phyloP scores from a whole-genome alignment of 2,329 filamentous ascomycete species.

The Pleomassaria siparia region DNA sequence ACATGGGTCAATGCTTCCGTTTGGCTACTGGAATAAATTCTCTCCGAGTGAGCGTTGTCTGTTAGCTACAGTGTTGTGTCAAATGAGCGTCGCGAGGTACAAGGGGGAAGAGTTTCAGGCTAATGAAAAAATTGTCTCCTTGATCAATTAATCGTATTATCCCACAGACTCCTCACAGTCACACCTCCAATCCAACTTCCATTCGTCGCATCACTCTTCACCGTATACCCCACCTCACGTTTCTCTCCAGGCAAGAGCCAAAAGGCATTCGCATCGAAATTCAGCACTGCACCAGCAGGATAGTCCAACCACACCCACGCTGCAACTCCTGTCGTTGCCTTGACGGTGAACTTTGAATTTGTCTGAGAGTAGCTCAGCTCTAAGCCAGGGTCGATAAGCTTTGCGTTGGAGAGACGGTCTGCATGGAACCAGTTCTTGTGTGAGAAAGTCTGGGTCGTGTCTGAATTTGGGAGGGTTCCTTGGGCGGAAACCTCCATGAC shows the following conservation, averaged over 20 bases:
- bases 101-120: too few species aligned
- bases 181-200: slow-evolving; percentile 51
- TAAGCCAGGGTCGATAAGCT: slow-evolving; percentile 54
- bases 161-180: slow-evolving; percentile 57
- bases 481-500: slow-evolving; percentile 48
- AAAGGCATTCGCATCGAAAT: slow-evolving; percentile 58
- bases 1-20: too few species aligned
- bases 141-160: slow-evolving; percentile 36
- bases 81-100: too few species aligned
- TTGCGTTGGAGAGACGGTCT: slow-evolving; percentile 47
- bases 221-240: slow-evolving; percentile 49
- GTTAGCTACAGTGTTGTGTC: too few species aligned
- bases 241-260: slow-evolving; percentile 50
- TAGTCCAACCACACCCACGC: slow-evolving; percentile 60
- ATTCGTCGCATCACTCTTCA: slow-evolving; percentile 48
- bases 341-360: slow-evolving; percentile 48
- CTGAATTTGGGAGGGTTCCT: slow-evolving; percentile 52
- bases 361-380: slow-evolving; percentile 37
- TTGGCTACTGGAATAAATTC: too few species aligned
- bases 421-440: slow-evolving; percentile 57
- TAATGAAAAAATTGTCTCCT: too few species aligned
- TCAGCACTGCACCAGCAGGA: slow-evolving; percentile 51
- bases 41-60: too few species aligned
- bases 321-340: slow-evolving; percentile 52
- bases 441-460: slow-evolving; percentile 45